These are phyloP conservation scores for Persicaria maculosa DNA, from an alignment of 148 eudicot genomes.

Conservation along the genomic window DNA sequence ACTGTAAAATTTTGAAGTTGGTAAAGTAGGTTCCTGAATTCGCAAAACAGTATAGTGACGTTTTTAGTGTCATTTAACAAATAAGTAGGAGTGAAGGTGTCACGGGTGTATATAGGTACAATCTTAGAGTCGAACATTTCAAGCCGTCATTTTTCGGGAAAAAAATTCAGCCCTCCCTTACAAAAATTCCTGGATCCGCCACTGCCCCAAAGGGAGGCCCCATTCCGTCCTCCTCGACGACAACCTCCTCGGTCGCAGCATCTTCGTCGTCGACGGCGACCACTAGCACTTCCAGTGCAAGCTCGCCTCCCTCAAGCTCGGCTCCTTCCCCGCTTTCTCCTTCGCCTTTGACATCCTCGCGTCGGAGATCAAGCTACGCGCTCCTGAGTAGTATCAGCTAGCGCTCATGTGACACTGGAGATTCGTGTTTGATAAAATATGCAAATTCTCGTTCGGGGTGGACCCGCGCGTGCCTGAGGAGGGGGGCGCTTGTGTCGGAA, in stretches of 20 bases:
- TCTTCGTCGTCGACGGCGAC: constrained; percentile 29
- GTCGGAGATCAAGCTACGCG: constrained; percentile 17
- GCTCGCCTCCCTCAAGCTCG: constrained; percentile 28
- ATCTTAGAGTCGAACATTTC: no score
- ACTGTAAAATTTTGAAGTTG: no score
- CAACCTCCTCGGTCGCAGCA: constrained; percentile 24
- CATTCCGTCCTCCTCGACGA: constrained; percentile 24
- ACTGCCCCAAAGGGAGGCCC: constrained; percentile 32
- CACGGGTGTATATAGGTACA: no score
- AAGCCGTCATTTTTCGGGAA: no score
- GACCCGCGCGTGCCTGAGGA: constrained; percentile 31
- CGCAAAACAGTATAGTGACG: no score
- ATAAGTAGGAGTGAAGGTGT: no score
- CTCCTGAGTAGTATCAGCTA: neutral
- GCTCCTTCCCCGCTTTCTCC: constrained; percentile 20
- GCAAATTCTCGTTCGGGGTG: constrained; percentile 13
- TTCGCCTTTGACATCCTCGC: constrained; percentile 21
- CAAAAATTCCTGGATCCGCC: constrained; percentile 8
- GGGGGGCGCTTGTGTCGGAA: constrained; percentile 16
- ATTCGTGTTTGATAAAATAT: constrained; percentile 7
- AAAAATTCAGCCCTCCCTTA: no score
- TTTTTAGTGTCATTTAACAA: no score
- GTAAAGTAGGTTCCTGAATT: no score
- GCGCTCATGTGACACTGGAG: neutral
- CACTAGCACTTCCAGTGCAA: constrained; percentile 30